Base-by-base conservation (phyloP, 257 asterid genomes). In the Capsicum chinense region DNA sequence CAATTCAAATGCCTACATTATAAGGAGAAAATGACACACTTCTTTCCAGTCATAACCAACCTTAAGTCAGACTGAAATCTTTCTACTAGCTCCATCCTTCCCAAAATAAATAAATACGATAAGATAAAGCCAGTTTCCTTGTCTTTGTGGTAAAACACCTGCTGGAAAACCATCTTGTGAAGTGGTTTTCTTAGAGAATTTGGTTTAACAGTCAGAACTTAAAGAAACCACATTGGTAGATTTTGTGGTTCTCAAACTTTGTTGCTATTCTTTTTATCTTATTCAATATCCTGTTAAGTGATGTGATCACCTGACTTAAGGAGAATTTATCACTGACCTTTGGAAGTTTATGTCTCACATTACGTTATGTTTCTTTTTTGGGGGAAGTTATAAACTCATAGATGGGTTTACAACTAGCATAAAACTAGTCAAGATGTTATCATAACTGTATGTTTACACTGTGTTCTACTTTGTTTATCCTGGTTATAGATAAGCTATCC, bases 231-330 rank as follows among this genome's bases (percentile, higher is more conserved):
- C 81, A 54, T 52, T 76, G 81, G 63, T 76, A 76, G 63, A 76
- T 54, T 52, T 15, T 76, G 19, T 76, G 81, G 81, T 76, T 14
- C 64, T 76, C 48, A 76, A 76, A 76, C 63, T 76, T 50, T 26
- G 26, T 56, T 76, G 14, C 48, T 21, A 1, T 52, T 52, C 81
- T 54, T 76, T 9, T 14, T 21, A 54, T 54, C 64, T 26, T 76
- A 12, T 9, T 48, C 64, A 52, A 54, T 8, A 76, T 52, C 64
- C 47, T 12, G 73, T 13, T 37, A 35, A 66, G 19, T 33, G 73
- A 66, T 3, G 17, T 66, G 73, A 66, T 66, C 73, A 33, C 19
- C 13, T 66, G 6, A 33, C 47, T 66, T 12, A 66, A 33, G n/a
- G 73, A 9, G n/a, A 7, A 66, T 66, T 66, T 66, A 66, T 66